Evolutionary conservation across 441 rosid species (phyloP), one percentile per base, ranked within the genome.

Genomic region (Heliophila coronopifolia): DNA sequence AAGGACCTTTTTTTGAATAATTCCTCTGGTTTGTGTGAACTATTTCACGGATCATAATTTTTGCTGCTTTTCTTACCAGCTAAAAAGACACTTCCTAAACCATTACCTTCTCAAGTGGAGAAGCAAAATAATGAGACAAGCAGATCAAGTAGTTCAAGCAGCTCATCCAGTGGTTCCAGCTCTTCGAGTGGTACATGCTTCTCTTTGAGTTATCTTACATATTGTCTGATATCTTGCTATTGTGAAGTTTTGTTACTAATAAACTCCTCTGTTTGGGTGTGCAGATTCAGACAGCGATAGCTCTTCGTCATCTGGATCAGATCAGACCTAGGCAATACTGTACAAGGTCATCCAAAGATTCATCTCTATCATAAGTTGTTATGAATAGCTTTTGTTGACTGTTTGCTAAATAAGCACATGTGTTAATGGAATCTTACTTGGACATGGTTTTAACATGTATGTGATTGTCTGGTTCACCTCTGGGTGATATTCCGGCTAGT

Each of bases 271-370:
- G 28, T 45, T 37, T 55, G 58, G 36, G 5, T 4, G 14, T 45
- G 77, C 81, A 92, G 99, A 92, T 68, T 85, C 97, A 33, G 99
- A 88, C 74, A 86, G 90, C 39, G 99, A 86, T 41, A 85, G 90
- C 68, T 83, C 99, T 56, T 92, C 99, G 5, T 80, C 86, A 24
- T 85, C 96, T 63, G 96, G 84, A 57, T 87, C 95, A 67, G 97
- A 88, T 61, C 66, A 34, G 61, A 66, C 51, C 19, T 66, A 66
- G 50, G 24, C 31, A 32, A 54, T 43, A 33, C 9, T 47, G 46
- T 38, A 16, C 67, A 20, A 20, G 23, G 23, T 20, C 23, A 20
- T 20, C 23, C 23, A 20, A 20, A 20, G 23, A 20, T 20, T 20
- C 23, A 20, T 20, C 23, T 20, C 23, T 20, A 4, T 20, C 23